phyloP scores from a whole-genome alignment of 129 eudicot genomes.

The Sambucus nigra region DNA sequence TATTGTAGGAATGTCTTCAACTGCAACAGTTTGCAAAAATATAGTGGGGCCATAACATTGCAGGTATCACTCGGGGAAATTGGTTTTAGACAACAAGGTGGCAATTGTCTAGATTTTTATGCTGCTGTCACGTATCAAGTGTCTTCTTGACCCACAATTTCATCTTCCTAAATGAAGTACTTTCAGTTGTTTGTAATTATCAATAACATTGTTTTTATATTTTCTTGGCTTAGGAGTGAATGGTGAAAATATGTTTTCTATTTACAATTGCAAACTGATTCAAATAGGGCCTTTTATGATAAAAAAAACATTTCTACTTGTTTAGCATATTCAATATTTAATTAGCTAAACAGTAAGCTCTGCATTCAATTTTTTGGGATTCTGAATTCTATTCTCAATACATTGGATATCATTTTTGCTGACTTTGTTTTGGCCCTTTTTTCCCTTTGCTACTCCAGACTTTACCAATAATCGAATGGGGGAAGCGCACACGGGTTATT shows the following conservation, averaged over 20 bases:
- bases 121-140: too few species aligned
- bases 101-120: too few species aligned
- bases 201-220: too few species aligned
- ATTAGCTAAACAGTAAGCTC: not conserved
- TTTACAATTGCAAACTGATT: not conserved
- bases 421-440: constrained; percentile 9
- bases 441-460: constrained; percentile 42
- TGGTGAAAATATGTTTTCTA: not conserved
- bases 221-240: not conserved
- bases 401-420: not conserved
- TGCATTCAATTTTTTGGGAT: not conserved
- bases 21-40: too few species aligned
- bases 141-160: too few species aligned
- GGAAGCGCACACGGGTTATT: constrained; percentile 78
- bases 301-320: not conserved
- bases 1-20: too few species aligned
- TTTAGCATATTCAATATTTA: not conserved
- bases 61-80: too few species aligned
- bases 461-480: constrained; percentile 82
- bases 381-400: not conserved
- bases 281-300: not conserved
- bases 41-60: too few species aligned
- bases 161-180: too few species aligned
- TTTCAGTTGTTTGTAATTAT: too few species aligned
- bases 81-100: too few species aligned